These are phyloP conservation scores for Aspergillus kassunensis DNA, from an alignment of 495 filamentous ascomycete species.

Conservation along the genomic window DNA sequence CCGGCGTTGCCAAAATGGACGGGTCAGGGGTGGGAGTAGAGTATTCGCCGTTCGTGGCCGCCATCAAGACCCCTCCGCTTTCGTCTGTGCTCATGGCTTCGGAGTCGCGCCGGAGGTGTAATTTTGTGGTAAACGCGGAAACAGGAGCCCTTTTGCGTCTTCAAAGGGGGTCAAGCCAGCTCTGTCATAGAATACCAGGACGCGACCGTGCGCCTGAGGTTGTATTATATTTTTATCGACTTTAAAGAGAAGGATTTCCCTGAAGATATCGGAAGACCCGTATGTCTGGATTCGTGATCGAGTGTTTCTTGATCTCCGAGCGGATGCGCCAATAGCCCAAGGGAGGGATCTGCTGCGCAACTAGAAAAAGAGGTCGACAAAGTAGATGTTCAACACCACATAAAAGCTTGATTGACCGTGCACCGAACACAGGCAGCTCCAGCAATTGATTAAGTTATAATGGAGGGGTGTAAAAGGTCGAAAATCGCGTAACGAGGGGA, in stretches of 20 bases:
- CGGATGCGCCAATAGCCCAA: conserved; percentile 33
- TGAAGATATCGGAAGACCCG: neutral
- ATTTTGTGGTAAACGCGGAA: conserved; percentile 25
- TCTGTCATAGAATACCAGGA: conserved; percentile 5
- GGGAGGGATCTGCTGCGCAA: conserved; percentile 31
- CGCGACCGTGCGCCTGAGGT: conserved; percentile 10
- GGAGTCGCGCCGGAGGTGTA: conserved; percentile 25
- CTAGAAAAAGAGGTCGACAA: conserved; percentile 20
- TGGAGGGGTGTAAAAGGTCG: conserved; percentile 7
- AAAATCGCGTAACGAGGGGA: conserved; percentile 2
- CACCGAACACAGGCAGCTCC: neutral
- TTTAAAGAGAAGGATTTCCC: neutral
- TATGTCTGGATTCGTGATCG: conserved; percentile 11
- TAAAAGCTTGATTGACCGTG: conserved; percentile 15
- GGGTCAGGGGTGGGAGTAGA: conserved; percentile 30
- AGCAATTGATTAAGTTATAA: conserved; percentile 4
- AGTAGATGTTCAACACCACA: conserved; percentile 15
- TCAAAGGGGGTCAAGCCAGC: neutral
- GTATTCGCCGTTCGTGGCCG: conserved; percentile 37
- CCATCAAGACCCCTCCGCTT: conserved; percentile 31
- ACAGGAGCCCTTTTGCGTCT: conserved; percentile 7
- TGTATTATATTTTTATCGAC: neutral
- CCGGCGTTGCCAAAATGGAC: conserved; percentile 34
- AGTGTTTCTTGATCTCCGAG: conserved; percentile 22
- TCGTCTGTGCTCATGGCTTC: conserved; percentile 45